Evolutionary conservation across 2,329 filamentous ascomycete genomes (phyloP).

Genomic region (Botrytis paeoniae): DNA sequence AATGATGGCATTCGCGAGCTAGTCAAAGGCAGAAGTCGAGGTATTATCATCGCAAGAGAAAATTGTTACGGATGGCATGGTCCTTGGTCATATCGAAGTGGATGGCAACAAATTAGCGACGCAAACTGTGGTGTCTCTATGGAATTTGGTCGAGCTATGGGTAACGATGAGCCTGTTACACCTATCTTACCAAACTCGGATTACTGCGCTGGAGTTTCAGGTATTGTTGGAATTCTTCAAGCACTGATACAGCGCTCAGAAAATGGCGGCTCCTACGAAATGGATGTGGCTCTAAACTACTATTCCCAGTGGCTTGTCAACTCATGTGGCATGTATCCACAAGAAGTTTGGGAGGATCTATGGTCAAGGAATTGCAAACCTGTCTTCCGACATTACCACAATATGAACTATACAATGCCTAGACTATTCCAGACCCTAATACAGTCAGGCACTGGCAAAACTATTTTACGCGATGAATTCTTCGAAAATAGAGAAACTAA

Average conservation of each 20-base stretch:
- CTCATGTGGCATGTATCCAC: conserved; percentile 30
- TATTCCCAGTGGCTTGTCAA: conserved; percentile 44
- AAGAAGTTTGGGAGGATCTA: background rate
- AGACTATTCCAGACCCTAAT: background rate
- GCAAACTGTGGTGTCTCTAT: conserved; percentile 44
- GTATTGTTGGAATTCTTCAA: conserved; percentile 42
- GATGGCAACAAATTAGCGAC: conserved; percentile 49
- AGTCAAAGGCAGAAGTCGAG: background rate
- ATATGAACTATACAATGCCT: background rate
- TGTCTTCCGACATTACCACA: background rate
- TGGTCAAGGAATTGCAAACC: background rate
- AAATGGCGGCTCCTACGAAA: conserved; percentile 42
- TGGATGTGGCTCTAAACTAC: conserved; percentile 45
- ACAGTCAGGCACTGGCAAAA: background rate
- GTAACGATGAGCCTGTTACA: conserved; percentile 45
- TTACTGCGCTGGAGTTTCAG: conserved; percentile 45
- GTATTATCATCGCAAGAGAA: conserved; percentile 37
- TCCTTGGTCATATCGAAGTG: conserved; percentile 44
- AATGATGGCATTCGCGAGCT: conserved; percentile 41
- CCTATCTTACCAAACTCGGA: conserved; percentile 46
- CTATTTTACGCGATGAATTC: background rate
- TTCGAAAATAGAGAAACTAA: background rate
- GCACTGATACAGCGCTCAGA: conserved; percentile 42
- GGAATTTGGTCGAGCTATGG: conserved; percentile 47
- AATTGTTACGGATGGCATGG: conserved; percentile 50